Evolutionary conservation across 345 rosid genomes (phyloP), one percentile per base, ranked within the genome.

Genomic region (Durio zibethinus): DNA sequence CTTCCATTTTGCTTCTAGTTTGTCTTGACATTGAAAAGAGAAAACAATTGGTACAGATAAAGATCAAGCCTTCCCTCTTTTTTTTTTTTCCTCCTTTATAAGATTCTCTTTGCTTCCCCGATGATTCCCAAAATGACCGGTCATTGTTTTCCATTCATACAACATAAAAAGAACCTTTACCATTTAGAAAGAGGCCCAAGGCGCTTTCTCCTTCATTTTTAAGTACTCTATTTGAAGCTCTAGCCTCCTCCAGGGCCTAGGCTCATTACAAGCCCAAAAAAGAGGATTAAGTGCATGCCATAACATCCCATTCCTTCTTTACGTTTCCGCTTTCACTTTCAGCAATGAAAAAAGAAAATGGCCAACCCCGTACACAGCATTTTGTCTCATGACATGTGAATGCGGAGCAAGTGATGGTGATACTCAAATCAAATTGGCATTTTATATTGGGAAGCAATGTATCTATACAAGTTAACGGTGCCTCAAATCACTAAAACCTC

Each of bases 391-490:
- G 53, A 48, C 7, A 48, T 50, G 27, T 8, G 12, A 56, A 48
- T 0, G 53, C n/a, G 20, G 14, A 43, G 9, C 48, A 11, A 10
- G 15, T 11, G 27, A 61, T 4, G 20, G 52, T 0, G 0, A 62
- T 6, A 54, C 69, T 36, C 16, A 27, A n/a, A 63, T 57, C 67
- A 69, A 72, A 75, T 52, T 31, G 53, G 71, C 68, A 73, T 68
- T 73, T 31, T 66, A 79, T 57, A 78, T 81, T 66, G 65, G 56
- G 20, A 64, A 78, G n/a, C 20, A 59, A 27, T 74, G 80, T 78
- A 60, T n/a, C 85, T 83, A 84, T 83, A 82, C 82, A 83, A 71
- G 78, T 72, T 38, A 79, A 52, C n/a, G 81, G 64, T 74, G 82
- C 80, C 88, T 47, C 57, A 54, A 66, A 57, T 40, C 48, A 66